Conservation (phyloP, 129 eudicot genomes). For the Escallonia rubra region DNA sequence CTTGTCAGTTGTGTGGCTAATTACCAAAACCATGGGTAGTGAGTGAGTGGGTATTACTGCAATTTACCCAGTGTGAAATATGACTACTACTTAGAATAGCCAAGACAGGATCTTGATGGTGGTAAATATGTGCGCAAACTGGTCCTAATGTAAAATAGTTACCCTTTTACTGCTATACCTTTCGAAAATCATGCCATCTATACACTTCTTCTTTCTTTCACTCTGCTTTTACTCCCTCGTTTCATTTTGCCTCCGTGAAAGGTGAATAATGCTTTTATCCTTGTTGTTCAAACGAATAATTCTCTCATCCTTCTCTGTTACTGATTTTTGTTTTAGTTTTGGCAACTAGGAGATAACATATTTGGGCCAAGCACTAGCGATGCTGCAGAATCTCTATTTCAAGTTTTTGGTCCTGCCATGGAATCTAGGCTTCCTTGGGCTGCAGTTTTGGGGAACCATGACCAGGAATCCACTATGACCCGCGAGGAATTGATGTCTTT, state of each 20-base stretch:
- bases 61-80: too few relatives aligned
- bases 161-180: too few relatives aligned
- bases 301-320: neutral
- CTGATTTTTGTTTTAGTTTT: slow-evolving; percentile 23
- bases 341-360: slow-evolving; percentile 73
- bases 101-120: too few relatives aligned
- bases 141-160: too few relatives aligned
- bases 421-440: slow-evolving; percentile 92
- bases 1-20: too few relatives aligned
- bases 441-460: slow-evolving; percentile 96
- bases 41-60: too few relatives aligned
- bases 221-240: neutral
- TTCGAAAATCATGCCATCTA: neutral
- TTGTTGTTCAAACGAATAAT: too few relatives aligned
- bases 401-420: slow-evolving; percentile 75
- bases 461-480: slow-evolving; percentile 93
- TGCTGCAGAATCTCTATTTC: slow-evolving; percentile 89
- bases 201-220: neutral
- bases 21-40: too few relatives aligned
- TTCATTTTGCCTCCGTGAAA: neutral
- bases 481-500: slow-evolving; percentile 92
- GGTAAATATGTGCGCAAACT: too few relatives aligned
- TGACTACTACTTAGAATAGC: too few relatives aligned
- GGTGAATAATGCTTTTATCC: too few relatives aligned
- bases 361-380: slow-evolving; percentile 84